phyloP scores from a whole-genome alignment of 208 protist genomes.

The Leishmania braziliensis region DNA sequence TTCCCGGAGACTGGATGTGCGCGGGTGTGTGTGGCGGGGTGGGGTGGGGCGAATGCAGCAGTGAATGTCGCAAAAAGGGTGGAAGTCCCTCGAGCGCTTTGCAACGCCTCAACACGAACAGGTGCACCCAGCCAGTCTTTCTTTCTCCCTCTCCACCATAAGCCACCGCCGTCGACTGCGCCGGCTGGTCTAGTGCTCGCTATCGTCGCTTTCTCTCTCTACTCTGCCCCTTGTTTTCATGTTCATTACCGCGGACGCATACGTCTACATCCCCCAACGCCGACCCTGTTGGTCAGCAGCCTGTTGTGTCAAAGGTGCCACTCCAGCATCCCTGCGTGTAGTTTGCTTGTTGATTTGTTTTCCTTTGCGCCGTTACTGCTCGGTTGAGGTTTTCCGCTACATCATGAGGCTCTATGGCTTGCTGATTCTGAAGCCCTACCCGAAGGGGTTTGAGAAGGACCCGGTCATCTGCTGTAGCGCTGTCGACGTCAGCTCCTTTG shows the following conservation, averaged over 20 bases:
- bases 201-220: constrained; percentile 4
- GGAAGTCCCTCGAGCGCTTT: background rate
- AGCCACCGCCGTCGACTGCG: background rate
- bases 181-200: background rate
- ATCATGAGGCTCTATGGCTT: constrained; percentile 82
- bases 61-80: background rate
- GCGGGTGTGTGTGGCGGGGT: background rate
- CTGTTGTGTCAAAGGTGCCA: background rate
- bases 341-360: background rate
- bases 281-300: background rate
- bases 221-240: background rate
- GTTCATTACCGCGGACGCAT: background rate
- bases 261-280: background rate
- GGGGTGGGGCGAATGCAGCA: background rate
- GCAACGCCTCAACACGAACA: background rate
- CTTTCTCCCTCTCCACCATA: background rate
- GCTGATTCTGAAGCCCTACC: constrained; percentile 63
- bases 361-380: background rate
- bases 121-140: background rate
- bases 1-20: too few relatives aligned
- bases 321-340: background rate
- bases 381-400: background rate
- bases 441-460: constrained; percentile 57
- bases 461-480: constrained; percentile 79
- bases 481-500: constrained; percentile 87